These are phyloP conservation scores for Helianthus tuberosus DNA, from an alignment of 129 eudicot genomes.

Conservation along the genomic window DNA sequence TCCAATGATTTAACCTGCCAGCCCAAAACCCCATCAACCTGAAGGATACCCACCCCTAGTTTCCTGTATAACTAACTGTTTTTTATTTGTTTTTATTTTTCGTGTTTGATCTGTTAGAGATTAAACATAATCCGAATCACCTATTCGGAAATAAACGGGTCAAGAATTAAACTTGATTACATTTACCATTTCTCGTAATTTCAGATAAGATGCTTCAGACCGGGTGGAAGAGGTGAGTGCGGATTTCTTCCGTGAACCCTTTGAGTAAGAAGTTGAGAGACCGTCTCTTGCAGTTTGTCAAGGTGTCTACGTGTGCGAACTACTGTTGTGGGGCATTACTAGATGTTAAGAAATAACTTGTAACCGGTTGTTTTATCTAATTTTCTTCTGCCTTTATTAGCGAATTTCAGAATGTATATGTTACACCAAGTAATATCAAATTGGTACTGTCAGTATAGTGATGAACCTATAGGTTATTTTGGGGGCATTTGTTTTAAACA, in stretches of 20 bases:
- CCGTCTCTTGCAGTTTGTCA: conserved; percentile 17
- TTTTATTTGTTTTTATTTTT: neutral
- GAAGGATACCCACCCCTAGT: no score
- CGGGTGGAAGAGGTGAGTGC: conserved; percentile 77
- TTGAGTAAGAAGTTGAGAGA: neutral
- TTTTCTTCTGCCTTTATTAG: neutral
- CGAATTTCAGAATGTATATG: conserved; percentile 39
- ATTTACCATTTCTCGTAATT: conserved; percentile 17
- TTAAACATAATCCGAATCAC: neutral
- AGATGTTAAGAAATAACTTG: conserved; percentile 20
- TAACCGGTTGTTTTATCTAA: conserved; percentile 33
- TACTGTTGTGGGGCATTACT: conserved; percentile 26
- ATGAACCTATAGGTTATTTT: conserved; percentile 27
- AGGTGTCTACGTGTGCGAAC: conserved; percentile 22
- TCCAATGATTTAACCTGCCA: no score
- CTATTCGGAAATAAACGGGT: neutral
- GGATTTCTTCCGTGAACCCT: conserved; percentile 15
- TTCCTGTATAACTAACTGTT: neutral
- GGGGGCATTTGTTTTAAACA: conserved; percentile 24
- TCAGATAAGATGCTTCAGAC: conserved; percentile 54
- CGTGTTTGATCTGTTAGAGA: neutral
- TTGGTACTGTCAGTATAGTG: neutral
- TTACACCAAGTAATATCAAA: no score
- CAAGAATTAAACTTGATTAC: neutral
- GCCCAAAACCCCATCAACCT: no score